Evolutionary conservation across 495 filamentous ascomycete species (phyloP), one percentile per base, ranked within the genome.

Genomic region (Sordaria brevicollis): DNA sequence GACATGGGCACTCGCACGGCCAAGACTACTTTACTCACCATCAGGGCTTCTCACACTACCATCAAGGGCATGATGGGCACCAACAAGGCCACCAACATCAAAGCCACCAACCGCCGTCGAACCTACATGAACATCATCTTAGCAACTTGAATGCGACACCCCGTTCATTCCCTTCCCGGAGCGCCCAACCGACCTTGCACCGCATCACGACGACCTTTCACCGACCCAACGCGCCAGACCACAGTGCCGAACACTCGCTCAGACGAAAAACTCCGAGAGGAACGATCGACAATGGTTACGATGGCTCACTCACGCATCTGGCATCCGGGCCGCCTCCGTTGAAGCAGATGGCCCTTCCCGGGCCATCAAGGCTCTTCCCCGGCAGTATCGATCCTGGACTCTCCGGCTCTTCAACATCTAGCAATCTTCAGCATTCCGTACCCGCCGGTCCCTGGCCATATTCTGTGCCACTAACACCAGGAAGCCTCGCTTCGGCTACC

Each of bases 231-330:
- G 71, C 74, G 34, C 74, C 77, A 37, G 83, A 83, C 2, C 74
- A 78, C 73, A 74, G 78, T 19, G 71, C 72, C 36, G 93, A 97
- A 79, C 89, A 98, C 79, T 90, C 93, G 68, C 83, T 99, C 43
- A 86, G 95, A 71, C 88, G 95, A 65, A 99, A 99, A 77, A 98
- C 95, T 9, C 95, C 95, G 10, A 96, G 90, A 74, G 95, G 95
- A 29, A 97, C 93, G 21, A 86, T 99, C 68, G 91, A 93, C 67
- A 94, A 92, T 69, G 94, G 93, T 15, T 99, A 99, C 76, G 94
- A 98, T 86, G 94, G 92, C 11, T 92, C 91, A 7, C 87, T 89
- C 2, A 83, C 89, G 34, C 92, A 95, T 77, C 88, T 90, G 76
- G 87, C 86, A 4, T 87, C 89, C 21, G 91, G 92, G 62, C 92